phyloP scores from a whole-genome alignment of 2,329 filamentous ascomycete genomes.

The Daldinia eschscholtzii region DNA sequence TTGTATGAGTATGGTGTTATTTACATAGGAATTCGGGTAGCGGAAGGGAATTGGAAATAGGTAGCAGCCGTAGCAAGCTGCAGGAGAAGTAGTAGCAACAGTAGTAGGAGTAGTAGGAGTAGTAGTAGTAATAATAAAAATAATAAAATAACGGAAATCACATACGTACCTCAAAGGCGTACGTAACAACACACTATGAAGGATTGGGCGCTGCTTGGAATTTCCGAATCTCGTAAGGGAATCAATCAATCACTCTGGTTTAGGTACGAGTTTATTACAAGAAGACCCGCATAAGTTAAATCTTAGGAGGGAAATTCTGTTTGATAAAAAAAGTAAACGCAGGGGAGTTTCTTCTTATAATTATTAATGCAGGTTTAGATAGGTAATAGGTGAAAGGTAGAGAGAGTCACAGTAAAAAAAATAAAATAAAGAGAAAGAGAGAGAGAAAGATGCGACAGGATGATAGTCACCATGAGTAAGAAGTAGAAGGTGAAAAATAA shows the following conservation, averaged over 20 bases:
- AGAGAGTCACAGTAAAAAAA: background rate
- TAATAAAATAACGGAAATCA: background rate
- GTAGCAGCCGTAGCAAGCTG: background rate
- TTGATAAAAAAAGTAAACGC: no score
- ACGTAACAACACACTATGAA: conserved; percentile 10
- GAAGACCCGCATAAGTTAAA: conserved; percentile 11
- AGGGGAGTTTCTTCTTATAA: background rate
- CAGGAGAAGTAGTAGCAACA: background rate
- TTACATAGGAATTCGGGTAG: background rate
- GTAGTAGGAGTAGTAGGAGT: background rate
- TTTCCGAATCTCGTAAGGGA: conserved; percentile 9
- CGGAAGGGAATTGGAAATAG: background rate
- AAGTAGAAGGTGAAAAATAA: background rate
- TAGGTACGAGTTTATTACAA: conserved; percentile 7
- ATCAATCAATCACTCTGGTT: background rate
- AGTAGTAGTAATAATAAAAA: background rate
- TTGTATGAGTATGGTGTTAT: conserved; percentile 1
- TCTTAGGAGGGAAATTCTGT: background rate
- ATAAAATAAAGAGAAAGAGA: background rate
- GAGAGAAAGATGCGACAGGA: conserved; percentile 9
- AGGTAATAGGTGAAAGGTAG: background rate
- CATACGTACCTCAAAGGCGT: background rate
- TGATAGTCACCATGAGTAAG: conserved; percentile 7
- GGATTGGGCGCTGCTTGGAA: conserved; percentile 7
- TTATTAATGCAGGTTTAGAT: background rate